A percentile compares a stretch with the other conserved stretches of the same genome.
Evolutionary conservation across 768 basidiomycete species (phyloP).

Genomic region (Tulasnella sp.): DNA sequence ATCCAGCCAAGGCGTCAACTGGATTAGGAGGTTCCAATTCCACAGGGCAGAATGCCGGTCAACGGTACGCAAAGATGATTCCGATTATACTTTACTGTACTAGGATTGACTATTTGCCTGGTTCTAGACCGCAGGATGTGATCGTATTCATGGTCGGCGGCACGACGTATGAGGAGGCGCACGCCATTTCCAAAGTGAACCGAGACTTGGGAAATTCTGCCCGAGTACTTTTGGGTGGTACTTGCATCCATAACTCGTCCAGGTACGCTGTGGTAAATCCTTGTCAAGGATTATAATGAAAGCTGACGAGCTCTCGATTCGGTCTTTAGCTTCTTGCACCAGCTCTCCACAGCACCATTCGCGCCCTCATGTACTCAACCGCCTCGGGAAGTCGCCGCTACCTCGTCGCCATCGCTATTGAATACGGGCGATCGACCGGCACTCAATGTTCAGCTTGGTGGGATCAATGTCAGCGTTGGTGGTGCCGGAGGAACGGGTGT

Average conservation of each 20-base stretch:
- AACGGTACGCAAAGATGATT: not conserved
- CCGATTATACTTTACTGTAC: not conserved
- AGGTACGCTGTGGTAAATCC: slow-evolving; percentile 41
- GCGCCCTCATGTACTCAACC: slow-evolving; percentile 52
- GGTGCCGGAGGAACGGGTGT: slow-evolving; percentile 73
- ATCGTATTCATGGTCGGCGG: slow-evolving; percentile 97
- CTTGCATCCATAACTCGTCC: slow-evolving; percentile 88
- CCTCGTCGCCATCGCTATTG: slow-evolving; percentile 15
- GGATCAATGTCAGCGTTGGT: slow-evolving; percentile 89
- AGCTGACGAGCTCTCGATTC: slow-evolving; percentile 21
- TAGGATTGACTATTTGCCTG: not conserved
- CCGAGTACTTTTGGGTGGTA: slow-evolving; percentile 82
- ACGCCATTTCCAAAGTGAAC: slow-evolving; percentile 75
- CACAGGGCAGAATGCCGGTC: not conserved
- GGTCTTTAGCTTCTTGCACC: slow-evolving; percentile 15
- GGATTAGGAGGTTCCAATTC: slow-evolving; percentile 12
- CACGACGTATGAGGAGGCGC: slow-evolving; percentile 90
- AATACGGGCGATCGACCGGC: slow-evolving; percentile 49
- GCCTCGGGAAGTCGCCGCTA: slow-evolving; percentile 53
- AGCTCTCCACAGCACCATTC: slow-evolving; percentile 30
- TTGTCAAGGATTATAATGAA: slow-evolving; percentile 61
- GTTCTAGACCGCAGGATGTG: slow-evolving; percentile 77
- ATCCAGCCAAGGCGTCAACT: slow-evolving; percentile 16
- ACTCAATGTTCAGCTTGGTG: slow-evolving; percentile 85
- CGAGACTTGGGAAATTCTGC: slow-evolving; percentile 64